These are phyloP conservation scores for Amanita jacksonii DNA, from an alignment of 768 basidiomycete species.

Conservation along the genomic window DNA sequence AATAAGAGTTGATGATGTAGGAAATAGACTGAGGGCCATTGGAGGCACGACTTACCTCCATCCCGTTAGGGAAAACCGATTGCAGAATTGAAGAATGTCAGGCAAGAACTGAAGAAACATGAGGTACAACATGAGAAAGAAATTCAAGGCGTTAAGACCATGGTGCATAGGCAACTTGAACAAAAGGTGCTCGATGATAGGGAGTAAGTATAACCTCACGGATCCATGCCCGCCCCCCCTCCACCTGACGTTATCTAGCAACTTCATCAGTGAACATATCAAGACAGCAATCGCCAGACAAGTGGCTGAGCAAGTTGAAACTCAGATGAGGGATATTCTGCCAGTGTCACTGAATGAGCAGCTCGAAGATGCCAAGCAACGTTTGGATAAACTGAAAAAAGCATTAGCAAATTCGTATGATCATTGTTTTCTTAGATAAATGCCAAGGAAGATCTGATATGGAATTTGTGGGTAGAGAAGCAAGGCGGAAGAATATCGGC, in stretches of 20 bases:
- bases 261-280: background rate
- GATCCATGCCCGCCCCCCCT: background rate
- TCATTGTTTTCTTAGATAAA: background rate
- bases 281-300: slow-evolving; percentile 18
- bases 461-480: too few species aligned
- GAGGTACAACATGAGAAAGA: background rate
- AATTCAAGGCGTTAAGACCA: background rate
- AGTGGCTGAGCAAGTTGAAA: slow-evolving; percentile 35
- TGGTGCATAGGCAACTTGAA: background rate
- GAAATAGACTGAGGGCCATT: background rate
- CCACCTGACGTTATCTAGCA: background rate
- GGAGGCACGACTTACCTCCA: slow-evolving; percentile 1
- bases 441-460: too few species aligned
- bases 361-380: slow-evolving; percentile 30
- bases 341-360: slow-evolving; percentile 39
- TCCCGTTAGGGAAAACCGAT: background rate
- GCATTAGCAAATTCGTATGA: slow-evolving; percentile 44
- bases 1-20: background rate
- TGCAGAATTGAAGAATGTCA: background rate
- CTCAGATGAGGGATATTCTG: slow-evolving; percentile 38
- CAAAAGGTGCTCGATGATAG: background rate
- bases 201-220: background rate
- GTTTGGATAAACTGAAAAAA: slow-evolving; percentile 32
- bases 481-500: slow-evolving; percentile 28
- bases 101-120: background rate